These are phyloP conservation scores for Gonium pectorale DNA, from an alignment of 139 green algal genomes.

Conservation along the genomic window DNA sequence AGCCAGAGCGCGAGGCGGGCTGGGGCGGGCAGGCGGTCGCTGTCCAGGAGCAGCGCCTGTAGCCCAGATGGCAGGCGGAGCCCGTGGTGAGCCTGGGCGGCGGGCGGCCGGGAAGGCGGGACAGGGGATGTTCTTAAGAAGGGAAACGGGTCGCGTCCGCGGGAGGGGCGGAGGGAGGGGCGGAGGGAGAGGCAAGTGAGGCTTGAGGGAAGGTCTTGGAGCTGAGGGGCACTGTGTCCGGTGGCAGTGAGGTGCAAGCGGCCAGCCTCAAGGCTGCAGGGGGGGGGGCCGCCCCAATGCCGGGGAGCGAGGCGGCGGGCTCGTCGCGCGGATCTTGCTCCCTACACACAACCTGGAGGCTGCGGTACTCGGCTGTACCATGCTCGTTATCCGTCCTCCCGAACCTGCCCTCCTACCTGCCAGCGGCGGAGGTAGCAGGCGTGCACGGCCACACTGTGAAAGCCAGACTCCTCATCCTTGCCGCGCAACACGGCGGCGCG, in stretches of 20 bases:
- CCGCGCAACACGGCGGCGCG: not conserved
- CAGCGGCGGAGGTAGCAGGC: not conserved
- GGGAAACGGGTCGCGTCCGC: too few species aligned
- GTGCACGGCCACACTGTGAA: not conserved
- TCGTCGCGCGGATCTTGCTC: too few species aligned
- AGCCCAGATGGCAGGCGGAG: not conserved
- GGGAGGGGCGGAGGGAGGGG: too few species aligned
- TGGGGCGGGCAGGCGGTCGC: not conserved
- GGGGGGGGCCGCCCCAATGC: too few species aligned
- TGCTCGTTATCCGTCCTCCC: too few species aligned
- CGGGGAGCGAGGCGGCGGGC: too few species aligned
- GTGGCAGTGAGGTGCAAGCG: not conserved
- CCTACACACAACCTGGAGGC: too few species aligned
- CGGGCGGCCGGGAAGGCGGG: too few species aligned
- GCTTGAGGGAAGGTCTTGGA: not conserved
- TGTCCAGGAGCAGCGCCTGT: not conserved
- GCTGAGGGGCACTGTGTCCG: not conserved
- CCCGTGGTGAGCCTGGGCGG: not conserved
- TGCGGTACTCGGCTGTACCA: not conserved
- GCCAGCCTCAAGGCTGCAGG: not conserved
- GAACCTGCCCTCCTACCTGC: not conserved
- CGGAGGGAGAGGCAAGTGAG: not conserved
- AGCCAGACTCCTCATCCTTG: not conserved
- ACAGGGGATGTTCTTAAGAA: too few species aligned
- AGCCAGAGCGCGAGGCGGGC: constrained; percentile 30